A percentile compares a stretch with the other conserved stretches of the same genome.
Conservation (phyloP, 495 filamentous ascomycete species). For the Extremus antarcticus region DNA sequence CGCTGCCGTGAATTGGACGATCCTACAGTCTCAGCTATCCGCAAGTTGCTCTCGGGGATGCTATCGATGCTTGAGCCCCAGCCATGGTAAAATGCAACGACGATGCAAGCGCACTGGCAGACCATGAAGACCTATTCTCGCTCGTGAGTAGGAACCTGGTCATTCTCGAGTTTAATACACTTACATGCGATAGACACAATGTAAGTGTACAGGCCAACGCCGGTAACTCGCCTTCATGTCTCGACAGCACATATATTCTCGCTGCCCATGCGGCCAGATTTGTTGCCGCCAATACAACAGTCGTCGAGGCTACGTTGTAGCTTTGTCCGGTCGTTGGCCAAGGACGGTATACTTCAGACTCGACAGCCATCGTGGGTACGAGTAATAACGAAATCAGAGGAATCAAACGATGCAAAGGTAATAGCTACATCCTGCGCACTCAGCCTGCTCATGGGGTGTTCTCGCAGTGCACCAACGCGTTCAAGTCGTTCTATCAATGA, state of each 20-base stretch:
- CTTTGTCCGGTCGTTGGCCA: neutral
- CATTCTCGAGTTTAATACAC: neutral
- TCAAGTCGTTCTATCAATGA: no score
- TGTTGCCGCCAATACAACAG: neutral
- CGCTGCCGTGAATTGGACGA: neutral
- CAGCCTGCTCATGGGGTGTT: no score
- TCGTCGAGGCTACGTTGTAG: neutral
- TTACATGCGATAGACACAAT: neutral
- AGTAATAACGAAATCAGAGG: neutral
- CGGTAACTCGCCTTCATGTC: neutral
- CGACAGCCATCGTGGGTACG: neutral
- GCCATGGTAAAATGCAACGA: neutral
- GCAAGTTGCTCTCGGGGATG: neutral
- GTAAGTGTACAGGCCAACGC: neutral
- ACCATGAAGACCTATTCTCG: neutral
- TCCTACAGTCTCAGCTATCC: neutral
- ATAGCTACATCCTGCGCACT: no score
- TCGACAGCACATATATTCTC: neutral
- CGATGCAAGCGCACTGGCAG: neutral
- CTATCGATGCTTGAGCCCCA: neutral
- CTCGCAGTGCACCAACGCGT: no score
- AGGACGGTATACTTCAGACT: neutral
- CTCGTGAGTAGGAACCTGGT: no score
- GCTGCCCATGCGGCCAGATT: neutral
- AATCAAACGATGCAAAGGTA: no score